Percentiles rank a stretch among this genome's conserved stretches.
Evolutionary conservation across 2,329 filamentous ascomycete genomes (phyloP).

Genomic region (Fusarium fujikuroi): DNA sequence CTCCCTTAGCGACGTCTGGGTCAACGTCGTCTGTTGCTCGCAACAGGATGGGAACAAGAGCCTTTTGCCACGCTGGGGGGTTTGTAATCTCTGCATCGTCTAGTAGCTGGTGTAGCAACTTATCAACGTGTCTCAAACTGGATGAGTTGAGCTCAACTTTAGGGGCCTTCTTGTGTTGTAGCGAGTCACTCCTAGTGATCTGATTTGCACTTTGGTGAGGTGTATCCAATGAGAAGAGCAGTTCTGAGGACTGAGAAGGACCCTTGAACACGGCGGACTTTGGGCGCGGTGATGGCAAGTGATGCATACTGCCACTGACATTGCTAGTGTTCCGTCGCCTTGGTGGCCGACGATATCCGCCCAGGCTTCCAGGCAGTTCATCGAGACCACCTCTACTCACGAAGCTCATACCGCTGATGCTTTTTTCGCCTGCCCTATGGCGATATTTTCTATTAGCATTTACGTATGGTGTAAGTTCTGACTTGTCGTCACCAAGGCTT

Average conservation of each 20-base stretch:
- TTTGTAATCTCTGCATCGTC: constrained; percentile 80
- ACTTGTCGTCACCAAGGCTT: constrained; percentile 78
- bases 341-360: constrained; percentile 69
- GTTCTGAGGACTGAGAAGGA: constrained; percentile 62
- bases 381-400: constrained; percentile 74
- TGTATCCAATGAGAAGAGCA: constrained; percentile 59
- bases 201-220: constrained; percentile 57
- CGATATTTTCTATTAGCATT: constrained; percentile 80
- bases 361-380: constrained; percentile 67
- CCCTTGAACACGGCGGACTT: constrained; percentile 68
- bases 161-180: constrained; percentile 78
- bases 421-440: constrained; percentile 78
- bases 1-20: constrained; percentile 87
- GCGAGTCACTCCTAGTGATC: constrained; percentile 82
- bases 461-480: constrained; percentile 77
- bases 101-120: constrained; percentile 84
- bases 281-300: constrained; percentile 78
- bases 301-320: constrained; percentile 75
- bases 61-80: constrained; percentile 84
- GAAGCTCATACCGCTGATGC: constrained; percentile 75
- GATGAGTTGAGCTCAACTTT: constrained; percentile 87
- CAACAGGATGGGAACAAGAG: constrained; percentile 88
- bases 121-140: constrained; percentile 88
- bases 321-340: constrained; percentile 86
- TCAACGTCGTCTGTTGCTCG: constrained; percentile 94